Evolutionary conservation across 306 rosid species (phyloP), one percentile per base, ranked within the genome.

Genomic region (Gynostemma pentaphyllum): DNA sequence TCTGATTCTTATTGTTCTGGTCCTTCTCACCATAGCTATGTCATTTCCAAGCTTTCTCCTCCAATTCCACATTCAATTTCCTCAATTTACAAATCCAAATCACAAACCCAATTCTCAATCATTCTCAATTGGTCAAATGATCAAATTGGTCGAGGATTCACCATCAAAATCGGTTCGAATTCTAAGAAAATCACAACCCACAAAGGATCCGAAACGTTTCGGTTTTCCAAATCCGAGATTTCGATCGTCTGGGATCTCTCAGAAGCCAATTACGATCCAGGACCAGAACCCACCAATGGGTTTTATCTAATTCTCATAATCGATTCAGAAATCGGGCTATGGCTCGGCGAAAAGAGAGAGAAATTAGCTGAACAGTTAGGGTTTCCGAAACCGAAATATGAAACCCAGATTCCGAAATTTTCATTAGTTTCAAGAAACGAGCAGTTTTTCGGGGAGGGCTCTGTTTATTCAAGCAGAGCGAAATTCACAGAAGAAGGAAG

Each of bases 1-100:
- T 88, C 95, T 0, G 96, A 86, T 81, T 88, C 95, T 6, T 86
- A 92, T 45, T 88, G 98, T 42, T 92, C 96, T 11, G 88, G 83
- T 6, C 83, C 94, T 53, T 86, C 90, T 44, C 78, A 56, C 66
- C 75, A 13, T 18, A 40, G 80, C 50, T 72, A 68, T 76, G 70
- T 67, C 24, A 56, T 74, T 70, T 86, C 94, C 64, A 87, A 82
- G 66, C 29, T 54, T 22, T 49, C 66, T 59, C 46, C 69, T 70
- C 80, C 90, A n/a, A 70, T 39, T 64, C 80, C 71, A 64, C 74
- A 77, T 29, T 76, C 86, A 11, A 76, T 87, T 6, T 55, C 84
- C 8, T 83, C 75, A 55, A 47, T 59, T 21, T 90, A 90, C 80
- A 90, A 44, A 76, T 27, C 84, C 45, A 72, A 72, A 22, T 42